These are phyloP conservation scores for Persicaria tinctoria DNA, from an alignment of 148 eudicot species.

Conservation along the genomic window DNA sequence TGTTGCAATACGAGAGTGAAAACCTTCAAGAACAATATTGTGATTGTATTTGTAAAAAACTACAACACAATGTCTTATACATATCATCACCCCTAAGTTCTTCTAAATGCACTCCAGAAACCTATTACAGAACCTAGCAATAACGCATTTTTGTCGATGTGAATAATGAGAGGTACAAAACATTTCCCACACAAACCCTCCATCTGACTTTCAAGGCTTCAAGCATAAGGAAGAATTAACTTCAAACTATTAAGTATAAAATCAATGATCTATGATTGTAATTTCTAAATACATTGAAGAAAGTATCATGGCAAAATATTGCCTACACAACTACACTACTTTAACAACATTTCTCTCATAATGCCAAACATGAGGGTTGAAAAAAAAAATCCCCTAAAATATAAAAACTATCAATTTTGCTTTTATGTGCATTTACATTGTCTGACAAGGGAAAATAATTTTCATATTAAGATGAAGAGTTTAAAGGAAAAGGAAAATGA, in stretches of 20 bases:
- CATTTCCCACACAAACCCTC: too few species aligned
- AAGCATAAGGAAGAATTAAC: too few species aligned
- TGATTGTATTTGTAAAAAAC: not conserved
- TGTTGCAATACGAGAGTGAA: conserved; percentile 26
- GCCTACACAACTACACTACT: too few species aligned
- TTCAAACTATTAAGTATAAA: too few species aligned
- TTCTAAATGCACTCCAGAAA: not conserved
- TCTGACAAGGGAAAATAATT: too few species aligned
- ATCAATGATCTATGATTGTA: too few species aligned
- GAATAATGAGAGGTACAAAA: not conserved
- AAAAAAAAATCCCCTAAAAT: not conserved
- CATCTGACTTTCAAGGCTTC: too few species aligned
- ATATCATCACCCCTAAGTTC: not conserved
- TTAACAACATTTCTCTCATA: too few species aligned
- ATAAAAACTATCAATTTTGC: not conserved
- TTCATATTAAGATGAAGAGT: not conserved
- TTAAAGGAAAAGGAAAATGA: conserved; percentile 9
- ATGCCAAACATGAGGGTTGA: not conserved
- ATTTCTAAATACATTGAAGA: too few species aligned
- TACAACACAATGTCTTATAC: too few species aligned
- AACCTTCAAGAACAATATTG: not conserved
- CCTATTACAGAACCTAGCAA: not conserved
- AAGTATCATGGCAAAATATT: too few species aligned
- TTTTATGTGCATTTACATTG: not conserved
- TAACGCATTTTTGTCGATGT: not conserved